Evolutionary conservation across 805 yeast genomes (phyloP), one percentile per base, ranked within the genome.

Genomic region (Blastobotrys muscicola): DNA sequence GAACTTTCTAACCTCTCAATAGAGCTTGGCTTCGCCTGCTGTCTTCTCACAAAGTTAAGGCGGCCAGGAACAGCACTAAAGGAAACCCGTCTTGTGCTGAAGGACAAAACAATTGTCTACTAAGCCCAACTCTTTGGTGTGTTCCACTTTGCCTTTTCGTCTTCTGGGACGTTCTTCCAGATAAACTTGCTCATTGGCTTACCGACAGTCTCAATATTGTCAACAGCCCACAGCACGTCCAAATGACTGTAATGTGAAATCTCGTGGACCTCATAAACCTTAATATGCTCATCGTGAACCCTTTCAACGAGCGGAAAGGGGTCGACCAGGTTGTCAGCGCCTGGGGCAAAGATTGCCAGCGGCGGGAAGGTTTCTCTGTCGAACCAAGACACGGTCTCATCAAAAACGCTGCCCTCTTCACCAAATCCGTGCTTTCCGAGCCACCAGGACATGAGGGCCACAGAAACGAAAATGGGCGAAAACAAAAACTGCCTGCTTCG

Each of bases 371-470:
- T 55, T 2, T 58, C 48, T 42, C 54, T 43, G 31, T 60, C 61
- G 34, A 60, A 60, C 67, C 73, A 66, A 55, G 43, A 66, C 56
- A 23, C 72, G 63, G 50, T 68, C 71, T 9, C 79, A 72, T 53
- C 82, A 71, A 50, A 78, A 69, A 31, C 76, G 62, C 72, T 66
- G 42, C 76, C 67, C 6, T 71, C 62, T 48, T 67, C 69, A 36
- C 74, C 74, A 62, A 76, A 63, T 50, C 82, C 69, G 44, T 61
- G 64, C 7, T 59, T 56, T 36, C 78, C 77, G 14, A 87, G 66
- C 97, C 97, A 90, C 97, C 97, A 92, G 38, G 76, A 71, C 95
- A 90, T 87, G 45, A 85, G 67, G 50, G 78, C 76, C 1, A 86
- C 71, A 20, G 94, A 80, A 11, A 89, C 82, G 59, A 76, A 83